Evolutionary conservation across 2,329 filamentous ascomycete genomes (phyloP).

Genomic region (Penicillium sp.): DNA sequence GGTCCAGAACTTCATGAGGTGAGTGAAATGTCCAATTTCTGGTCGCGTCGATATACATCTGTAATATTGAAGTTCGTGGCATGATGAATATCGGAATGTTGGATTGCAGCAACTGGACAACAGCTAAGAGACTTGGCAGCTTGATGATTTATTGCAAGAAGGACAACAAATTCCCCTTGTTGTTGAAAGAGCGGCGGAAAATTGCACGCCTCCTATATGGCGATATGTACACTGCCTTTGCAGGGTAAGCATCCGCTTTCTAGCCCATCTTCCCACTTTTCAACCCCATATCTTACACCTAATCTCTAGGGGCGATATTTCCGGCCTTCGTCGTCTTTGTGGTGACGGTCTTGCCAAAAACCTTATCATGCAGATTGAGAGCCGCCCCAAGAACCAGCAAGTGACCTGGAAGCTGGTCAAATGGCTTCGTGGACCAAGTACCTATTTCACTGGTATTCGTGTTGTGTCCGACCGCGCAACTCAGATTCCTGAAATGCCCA

Average conservation of each 20-base stretch:
- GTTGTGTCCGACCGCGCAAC: constrained; percentile 45
- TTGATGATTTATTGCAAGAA: constrained; percentile 10
- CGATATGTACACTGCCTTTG: constrained; percentile 50
- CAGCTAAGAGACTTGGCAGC: constrained; percentile 4
- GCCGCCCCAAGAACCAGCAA: constrained; percentile 31
- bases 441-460: constrained; percentile 38
- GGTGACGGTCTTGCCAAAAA: constrained; percentile 39
- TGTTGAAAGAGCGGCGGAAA: constrained; percentile 35
- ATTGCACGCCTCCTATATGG: constrained; percentile 45
- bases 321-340: constrained; percentile 36
- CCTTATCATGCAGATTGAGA: constrained; percentile 35
- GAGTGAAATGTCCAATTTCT: constrained; percentile 9
- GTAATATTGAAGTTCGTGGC: background rate
- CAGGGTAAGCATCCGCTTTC: constrained; percentile 34
- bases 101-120: background rate
- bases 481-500: constrained; percentile 38
- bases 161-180: constrained; percentile 7
- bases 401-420: constrained; percentile 40
- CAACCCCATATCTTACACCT: constrained; percentile 1
- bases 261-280: background rate
- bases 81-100: background rate
- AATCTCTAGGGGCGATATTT: constrained; percentile 34
- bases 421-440: constrained; percentile 37
- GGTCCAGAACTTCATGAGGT: constrained; percentile 38
- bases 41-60: background rate